phyloP scores from a whole-genome alignment of 768 basidiomycete genomes.

The Podaxis sp. region DNA sequence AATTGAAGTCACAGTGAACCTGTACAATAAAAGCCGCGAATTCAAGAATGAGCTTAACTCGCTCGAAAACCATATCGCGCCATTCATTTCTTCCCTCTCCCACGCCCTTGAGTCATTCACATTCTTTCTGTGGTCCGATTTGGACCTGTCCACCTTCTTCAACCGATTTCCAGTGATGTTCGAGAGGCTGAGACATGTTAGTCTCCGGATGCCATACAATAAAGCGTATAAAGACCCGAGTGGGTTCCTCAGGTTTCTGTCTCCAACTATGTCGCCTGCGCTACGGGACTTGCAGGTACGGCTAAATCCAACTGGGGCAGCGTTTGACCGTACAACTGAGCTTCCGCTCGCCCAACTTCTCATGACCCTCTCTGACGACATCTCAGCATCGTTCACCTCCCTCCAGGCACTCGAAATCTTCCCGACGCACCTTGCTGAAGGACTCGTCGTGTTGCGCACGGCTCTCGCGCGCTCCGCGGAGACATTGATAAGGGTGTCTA shows the following conservation, averaged over 20 bases:
- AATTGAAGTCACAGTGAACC: conserved; percentile 35
- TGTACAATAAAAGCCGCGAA: conserved; percentile 14
- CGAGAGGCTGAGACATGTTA: conserved; percentile 27
- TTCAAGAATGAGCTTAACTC: conserved; percentile 18
- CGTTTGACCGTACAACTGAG: conserved; percentile 25
- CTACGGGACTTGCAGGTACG: conserved; percentile 33
- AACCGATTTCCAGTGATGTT: conserved; percentile 23
- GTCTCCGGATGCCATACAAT: conserved; percentile 36
- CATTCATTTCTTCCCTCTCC: conserved; percentile 34
- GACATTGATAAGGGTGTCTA: conserved; percentile 28
- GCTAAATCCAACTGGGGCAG: conserved; percentile 32
- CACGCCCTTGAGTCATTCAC: conserved; percentile 29
- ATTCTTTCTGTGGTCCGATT: conserved; percentile 35
- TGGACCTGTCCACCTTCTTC: conserved; percentile 40
- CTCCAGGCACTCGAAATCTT: conserved; percentile 36
- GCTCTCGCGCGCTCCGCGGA: conserved; percentile 27
- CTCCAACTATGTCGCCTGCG: conserved; percentile 20
- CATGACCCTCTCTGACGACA: conserved; percentile 20
- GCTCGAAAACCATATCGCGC: conserved; percentile 29
- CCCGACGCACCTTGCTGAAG: conserved; percentile 29
- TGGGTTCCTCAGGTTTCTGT: conserved; percentile 30
- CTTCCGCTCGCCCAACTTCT: conserved; percentile 32
- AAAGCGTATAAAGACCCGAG: conserved; percentile 31
- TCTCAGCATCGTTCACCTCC: conserved; percentile 21
- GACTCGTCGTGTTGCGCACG: conserved; percentile 29